Conservation (phyloP, 1,284 basidiomycete genomes). For the Ustilago hordei region DNA sequence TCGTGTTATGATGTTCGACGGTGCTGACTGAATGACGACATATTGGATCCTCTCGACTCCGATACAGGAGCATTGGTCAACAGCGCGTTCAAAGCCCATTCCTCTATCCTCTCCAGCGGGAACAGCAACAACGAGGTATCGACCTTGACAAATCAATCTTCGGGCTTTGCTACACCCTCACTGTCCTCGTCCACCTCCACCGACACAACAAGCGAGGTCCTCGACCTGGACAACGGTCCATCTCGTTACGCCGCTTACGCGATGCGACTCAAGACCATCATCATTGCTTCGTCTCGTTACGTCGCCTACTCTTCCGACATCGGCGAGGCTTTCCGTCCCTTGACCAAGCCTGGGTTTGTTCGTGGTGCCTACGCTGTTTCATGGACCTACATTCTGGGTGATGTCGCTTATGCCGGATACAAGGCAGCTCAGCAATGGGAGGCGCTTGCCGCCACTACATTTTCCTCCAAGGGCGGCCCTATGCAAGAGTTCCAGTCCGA, state of each 20-base stretch:
- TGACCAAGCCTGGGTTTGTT: conserved; percentile 83
- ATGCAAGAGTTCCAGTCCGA: conserved; percentile 32
- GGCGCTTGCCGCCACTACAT: conserved; percentile 33
- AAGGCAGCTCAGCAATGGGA: conserved; percentile 69
- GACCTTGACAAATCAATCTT: conserved; percentile 4
- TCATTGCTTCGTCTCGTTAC: conserved; percentile 53
- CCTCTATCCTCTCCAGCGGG: conserved; percentile 30
- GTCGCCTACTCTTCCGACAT: conserved; percentile 81
- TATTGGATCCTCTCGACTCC: background rate
- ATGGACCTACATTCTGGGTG: conserved; percentile 79
- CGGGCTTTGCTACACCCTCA: conserved; percentile 44
- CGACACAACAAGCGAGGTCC: conserved; percentile 24
- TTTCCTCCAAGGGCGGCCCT: conserved; percentile 21
- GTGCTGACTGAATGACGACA: background rate
- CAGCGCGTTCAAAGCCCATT: conserved; percentile 26
- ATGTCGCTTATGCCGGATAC: conserved; percentile 91
- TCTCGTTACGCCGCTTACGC: conserved; percentile 61
- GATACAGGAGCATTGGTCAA: conserved; percentile 16
- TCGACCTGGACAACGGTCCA: conserved; percentile 56
- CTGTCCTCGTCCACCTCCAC: conserved; percentile 18
- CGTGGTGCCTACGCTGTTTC: conserved; percentile 86
- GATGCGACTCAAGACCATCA: conserved; percentile 60
- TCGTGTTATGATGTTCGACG: background rate
- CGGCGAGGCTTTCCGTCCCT: conserved; percentile 90
- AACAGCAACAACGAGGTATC: conserved; percentile 12